Evolutionary conservation across 768 basidiomycete species (phyloP).

Genomic region (Psilocybe tampanensis): DNA sequence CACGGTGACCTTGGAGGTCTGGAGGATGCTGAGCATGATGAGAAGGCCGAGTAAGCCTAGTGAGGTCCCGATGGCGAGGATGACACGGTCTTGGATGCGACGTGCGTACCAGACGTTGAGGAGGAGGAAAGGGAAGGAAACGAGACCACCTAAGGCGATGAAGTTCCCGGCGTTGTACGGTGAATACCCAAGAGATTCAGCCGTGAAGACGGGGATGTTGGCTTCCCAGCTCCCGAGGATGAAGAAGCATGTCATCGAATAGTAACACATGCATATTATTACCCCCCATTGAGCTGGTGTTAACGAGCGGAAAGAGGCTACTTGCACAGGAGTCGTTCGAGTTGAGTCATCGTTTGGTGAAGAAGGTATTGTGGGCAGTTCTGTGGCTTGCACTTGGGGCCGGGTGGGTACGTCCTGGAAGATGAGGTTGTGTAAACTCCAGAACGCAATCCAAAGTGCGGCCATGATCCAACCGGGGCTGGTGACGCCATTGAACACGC

Average conservation of each 20-base stretch:
- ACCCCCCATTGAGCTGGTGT: slow-evolving; percentile 45
- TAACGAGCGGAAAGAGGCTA: slow-evolving; percentile 11
- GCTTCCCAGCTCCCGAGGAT: slow-evolving; percentile 71
- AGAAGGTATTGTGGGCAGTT: slow-evolving; percentile 45
- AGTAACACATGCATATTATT: slow-evolving; percentile 68
- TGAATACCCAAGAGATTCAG: slow-evolving; percentile 50
- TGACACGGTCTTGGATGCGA: slow-evolving; percentile 60
- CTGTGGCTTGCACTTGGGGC: slow-evolving; percentile 27
- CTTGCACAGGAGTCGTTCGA: not conserved
- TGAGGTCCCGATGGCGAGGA: slow-evolving; percentile 52
- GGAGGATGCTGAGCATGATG: slow-evolving; percentile 49
- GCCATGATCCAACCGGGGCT: slow-evolving; percentile 72
- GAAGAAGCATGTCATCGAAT: slow-evolving; percentile 70
- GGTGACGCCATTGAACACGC: slow-evolving; percentile 67
- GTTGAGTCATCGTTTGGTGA: not conserved
- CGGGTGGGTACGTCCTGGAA: slow-evolving; percentile 41
- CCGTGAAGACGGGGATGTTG: slow-evolving; percentile 65
- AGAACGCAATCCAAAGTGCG: slow-evolving; percentile 51
- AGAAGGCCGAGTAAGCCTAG: slow-evolving; percentile 57
- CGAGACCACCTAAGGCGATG: slow-evolving; percentile 66
- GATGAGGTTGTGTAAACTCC: slow-evolving; percentile 35
- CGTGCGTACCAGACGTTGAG: slow-evolving; percentile 58
- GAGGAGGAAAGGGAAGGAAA: slow-evolving; percentile 68
- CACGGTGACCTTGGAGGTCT: slow-evolving; percentile 42
- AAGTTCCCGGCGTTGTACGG: slow-evolving; percentile 71